A percentile compares a stretch with the other conserved stretches of the same genome.
Evolutionary conservation across 257 asterid genomes (phyloP).

Genomic region (Eucommia ulmoides): DNA sequence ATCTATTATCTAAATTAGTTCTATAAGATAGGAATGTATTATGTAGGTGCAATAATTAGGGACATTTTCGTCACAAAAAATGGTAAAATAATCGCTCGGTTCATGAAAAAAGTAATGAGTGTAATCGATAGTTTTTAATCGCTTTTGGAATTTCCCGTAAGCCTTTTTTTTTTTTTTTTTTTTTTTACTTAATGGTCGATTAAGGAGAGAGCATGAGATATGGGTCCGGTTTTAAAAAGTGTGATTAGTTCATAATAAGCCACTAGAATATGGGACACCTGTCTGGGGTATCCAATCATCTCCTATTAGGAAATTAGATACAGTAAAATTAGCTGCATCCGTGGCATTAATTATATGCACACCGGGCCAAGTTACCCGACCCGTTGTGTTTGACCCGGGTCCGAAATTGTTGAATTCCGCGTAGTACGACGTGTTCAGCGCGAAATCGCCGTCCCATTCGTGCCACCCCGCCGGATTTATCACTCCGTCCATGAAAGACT

Average conservation of each 20-base stretch:
- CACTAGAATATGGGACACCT: conserved; percentile 33
- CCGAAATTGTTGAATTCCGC: conserved; percentile 53
- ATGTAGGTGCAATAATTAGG: no score
- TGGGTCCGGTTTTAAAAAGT: background rate
- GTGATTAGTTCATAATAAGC: conserved; percentile 13
- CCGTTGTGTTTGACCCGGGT: conserved; percentile 38
- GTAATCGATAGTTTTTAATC: no score
- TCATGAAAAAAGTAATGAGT: no score
- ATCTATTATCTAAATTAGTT: no score
- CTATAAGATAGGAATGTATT: no score
- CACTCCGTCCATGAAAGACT: conserved; percentile 27
- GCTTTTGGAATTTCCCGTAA: no score
- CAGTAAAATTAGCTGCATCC: conserved; percentile 51
- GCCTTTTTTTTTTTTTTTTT: no score
- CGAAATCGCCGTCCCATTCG: conserved; percentile 57
- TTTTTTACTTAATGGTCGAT: no score
- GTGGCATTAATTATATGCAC: conserved; percentile 24
- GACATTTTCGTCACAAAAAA: no score
- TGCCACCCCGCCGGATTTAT: conserved; percentile 50
- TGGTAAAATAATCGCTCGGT: no score
- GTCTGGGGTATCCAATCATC: conserved; percentile 52
- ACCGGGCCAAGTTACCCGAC: conserved; percentile 69
- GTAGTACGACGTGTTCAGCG: conserved; percentile 49
- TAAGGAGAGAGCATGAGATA: no score
- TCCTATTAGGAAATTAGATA: conserved; percentile 33